Conservation (phyloP, 345 rosid genomes). For the Sisymbrium altissimum region DNA sequence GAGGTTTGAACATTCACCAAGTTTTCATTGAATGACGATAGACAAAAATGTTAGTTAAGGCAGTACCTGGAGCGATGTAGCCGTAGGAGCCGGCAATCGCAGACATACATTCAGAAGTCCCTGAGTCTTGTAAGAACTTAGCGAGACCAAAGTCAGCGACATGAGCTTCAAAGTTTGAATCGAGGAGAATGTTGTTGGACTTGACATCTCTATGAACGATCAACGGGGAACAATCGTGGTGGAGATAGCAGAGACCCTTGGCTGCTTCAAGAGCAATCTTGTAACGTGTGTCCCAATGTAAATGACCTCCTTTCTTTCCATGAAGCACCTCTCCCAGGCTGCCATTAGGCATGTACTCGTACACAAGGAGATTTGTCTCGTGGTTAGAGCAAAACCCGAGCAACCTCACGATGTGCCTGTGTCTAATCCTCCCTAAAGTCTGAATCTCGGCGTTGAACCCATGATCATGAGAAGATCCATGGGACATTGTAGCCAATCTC, state of each 20-base stretch:
- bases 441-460: slow-evolving; percentile 93
- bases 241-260: slow-evolving; percentile 78
- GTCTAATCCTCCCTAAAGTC: slow-evolving; percentile 78
- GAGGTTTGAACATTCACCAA: background rate
- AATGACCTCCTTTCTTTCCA: slow-evolving; percentile 82
- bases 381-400: slow-evolving; percentile 85
- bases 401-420: slow-evolving; percentile 71
- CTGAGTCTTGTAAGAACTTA: slow-evolving; percentile 77
- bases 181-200: slow-evolving; percentile 77
- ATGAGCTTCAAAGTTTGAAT: slow-evolving; percentile 74
- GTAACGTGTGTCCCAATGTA: slow-evolving; percentile 79
- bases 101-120: slow-evolving; percentile 89
- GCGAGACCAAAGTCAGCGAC: slow-evolving; percentile 95
- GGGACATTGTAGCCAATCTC: slow-evolving; percentile 64
- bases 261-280: slow-evolving; percentile 80
- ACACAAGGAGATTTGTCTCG: slow-evolving; percentile 78
- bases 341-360: slow-evolving; percentile 83
- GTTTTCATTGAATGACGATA: background rate
- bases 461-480: slow-evolving; percentile 85
- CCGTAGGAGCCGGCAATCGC: slow-evolving; percentile 97
- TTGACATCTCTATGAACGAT: slow-evolving; percentile 82
- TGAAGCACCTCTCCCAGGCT: slow-evolving; percentile 86
- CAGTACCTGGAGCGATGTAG: slow-evolving; percentile 79
- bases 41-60: too few relatives aligned
- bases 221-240: slow-evolving; percentile 77